phyloP scores from a whole-genome alignment of 768 basidiomycete genomes.

The Lactarius hatsudake region DNA sequence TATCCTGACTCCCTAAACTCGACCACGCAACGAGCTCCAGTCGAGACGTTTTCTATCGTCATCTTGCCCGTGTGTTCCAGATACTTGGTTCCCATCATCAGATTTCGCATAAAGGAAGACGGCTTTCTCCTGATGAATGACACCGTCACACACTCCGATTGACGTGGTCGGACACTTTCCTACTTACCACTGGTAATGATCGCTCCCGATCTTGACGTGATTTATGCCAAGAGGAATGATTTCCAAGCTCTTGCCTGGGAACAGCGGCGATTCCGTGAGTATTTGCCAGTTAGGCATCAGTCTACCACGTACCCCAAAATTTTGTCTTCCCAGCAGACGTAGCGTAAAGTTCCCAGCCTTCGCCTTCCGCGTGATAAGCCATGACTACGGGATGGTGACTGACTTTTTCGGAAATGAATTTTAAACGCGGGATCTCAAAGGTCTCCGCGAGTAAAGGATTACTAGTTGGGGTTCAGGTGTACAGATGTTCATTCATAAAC shows the following conservation, averaged over 20 bases:
- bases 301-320: conserved; percentile 71
- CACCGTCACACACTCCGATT: neutral
- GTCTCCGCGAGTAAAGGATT: conserved; percentile 90
- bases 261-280: conserved; percentile 23
- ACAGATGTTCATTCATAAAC: neutral
- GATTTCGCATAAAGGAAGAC: conserved; percentile 83
- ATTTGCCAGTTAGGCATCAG: conserved; percentile 25
- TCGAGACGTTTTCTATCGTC: conserved; percentile 62
- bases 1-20: conserved; percentile 87
- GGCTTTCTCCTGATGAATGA: conserved; percentile 67
- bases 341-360: conserved; percentile 69
- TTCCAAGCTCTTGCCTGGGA: conserved; percentile 81
- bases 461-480: conserved; percentile 38
- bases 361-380: conserved; percentile 81
- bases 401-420: conserved; percentile 85
- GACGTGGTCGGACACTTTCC: neutral
- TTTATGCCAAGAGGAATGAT: conserved; percentile 77
- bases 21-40: conserved; percentile 58
- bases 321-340: conserved; percentile 84
- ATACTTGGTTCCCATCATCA: conserved; percentile 90
- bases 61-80: conserved; percentile 82
- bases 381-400: conserved; percentile 80
- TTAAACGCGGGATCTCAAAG: conserved; percentile 78
- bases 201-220: conserved; percentile 61
- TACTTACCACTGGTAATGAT: conserved; percentile 68